phyloP scores from a whole-genome alignment of 2,329 filamentous ascomycete genomes.

The Trichocomaceae sp. region DNA sequence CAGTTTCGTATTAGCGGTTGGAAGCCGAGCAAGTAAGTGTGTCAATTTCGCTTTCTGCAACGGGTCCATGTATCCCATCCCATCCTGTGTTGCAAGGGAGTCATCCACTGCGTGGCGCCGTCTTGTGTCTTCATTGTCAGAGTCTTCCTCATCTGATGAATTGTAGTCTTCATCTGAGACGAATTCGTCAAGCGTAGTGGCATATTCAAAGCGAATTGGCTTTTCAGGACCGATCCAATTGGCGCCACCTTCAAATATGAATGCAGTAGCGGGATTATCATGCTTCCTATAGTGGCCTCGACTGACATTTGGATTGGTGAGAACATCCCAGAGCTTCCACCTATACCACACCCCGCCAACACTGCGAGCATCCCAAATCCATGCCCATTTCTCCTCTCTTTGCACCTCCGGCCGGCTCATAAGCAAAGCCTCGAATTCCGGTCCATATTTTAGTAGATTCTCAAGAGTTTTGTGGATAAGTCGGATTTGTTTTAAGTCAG shows the following conservation, averaged over 20 bases:
- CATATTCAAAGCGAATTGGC: constrained; percentile 72
- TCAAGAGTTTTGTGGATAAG: constrained; percentile 87
- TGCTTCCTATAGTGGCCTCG: constrained; percentile 34
- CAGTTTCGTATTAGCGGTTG: constrained; percentile 65
- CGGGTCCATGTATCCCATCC: constrained; percentile 67
- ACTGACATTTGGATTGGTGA: constrained; percentile 56
- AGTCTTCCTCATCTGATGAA: constrained; percentile 76
- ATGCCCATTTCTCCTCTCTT: constrained; percentile 82
- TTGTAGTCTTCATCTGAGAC: constrained; percentile 79
- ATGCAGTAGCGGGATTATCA: constrained; percentile 50
- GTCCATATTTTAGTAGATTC: constrained; percentile 67
- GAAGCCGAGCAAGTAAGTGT: constrained; percentile 75
- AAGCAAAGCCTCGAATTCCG: constrained; percentile 83
- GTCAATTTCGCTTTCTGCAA: constrained; percentile 77
- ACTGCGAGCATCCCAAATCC: constrained; percentile 82
- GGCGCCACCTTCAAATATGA: constrained; percentile 67
- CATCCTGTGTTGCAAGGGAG: constrained; percentile 32
- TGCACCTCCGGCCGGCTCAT: constrained; percentile 84
- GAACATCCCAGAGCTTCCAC: constrained; percentile 80
- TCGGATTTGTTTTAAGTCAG: constrained; percentile 69
- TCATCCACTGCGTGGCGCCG: constrained; percentile 42
- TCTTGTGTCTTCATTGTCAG: constrained; percentile 39
- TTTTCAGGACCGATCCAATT: constrained; percentile 72
- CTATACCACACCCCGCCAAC: constrained; percentile 82
- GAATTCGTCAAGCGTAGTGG: constrained; percentile 68